Evolutionary conservation across 306 rosid species (phyloP).

Genomic region (Pyrus communis): DNA sequence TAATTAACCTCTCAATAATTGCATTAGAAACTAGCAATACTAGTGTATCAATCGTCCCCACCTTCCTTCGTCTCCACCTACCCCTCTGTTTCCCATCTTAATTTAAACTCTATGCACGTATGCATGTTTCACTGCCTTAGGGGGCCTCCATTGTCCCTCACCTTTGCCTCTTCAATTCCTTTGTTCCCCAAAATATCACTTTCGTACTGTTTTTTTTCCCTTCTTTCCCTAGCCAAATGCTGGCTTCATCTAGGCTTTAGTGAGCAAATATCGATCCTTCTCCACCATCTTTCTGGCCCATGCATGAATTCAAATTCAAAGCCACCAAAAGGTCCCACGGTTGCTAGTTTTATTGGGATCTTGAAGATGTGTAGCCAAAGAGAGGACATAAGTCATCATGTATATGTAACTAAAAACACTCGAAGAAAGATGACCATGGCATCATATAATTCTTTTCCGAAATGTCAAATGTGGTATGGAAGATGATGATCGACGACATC

Average conservation of each 20-base stretch:
- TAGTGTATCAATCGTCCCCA: neutral
- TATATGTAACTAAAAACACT: neutral
- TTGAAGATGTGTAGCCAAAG: slow-evolving; percentile 16
- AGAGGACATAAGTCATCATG: slow-evolving; percentile 18
- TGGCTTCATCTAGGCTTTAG: neutral
- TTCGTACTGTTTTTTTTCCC: neutral
- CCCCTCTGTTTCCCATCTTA: neutral
- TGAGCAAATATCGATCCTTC: neutral
- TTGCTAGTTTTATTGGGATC: slow-evolving; percentile 2
- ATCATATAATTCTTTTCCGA: neutral
- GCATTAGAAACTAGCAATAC: neutral
- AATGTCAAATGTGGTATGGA: slow-evolving; percentile 16
- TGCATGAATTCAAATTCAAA: neutral
- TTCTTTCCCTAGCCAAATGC: neutral
- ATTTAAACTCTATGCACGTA: neutral
- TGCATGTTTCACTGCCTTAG: slow-evolving; percentile 1
- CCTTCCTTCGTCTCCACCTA: neutral
- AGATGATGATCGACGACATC: slow-evolving; percentile 11
- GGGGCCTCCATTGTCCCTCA: neutral
- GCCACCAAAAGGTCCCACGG: neutral
- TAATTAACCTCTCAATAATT: slow-evolving; percentile 15
- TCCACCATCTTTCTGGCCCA: neutral
- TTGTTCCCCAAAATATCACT: neutral
- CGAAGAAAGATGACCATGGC: slow-evolving; percentile 11
- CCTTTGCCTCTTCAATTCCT: neutral